These are phyloP conservation scores for Babesia ovis DNA, from an alignment of 169 alveolate species.

Conservation along the genomic window DNA sequence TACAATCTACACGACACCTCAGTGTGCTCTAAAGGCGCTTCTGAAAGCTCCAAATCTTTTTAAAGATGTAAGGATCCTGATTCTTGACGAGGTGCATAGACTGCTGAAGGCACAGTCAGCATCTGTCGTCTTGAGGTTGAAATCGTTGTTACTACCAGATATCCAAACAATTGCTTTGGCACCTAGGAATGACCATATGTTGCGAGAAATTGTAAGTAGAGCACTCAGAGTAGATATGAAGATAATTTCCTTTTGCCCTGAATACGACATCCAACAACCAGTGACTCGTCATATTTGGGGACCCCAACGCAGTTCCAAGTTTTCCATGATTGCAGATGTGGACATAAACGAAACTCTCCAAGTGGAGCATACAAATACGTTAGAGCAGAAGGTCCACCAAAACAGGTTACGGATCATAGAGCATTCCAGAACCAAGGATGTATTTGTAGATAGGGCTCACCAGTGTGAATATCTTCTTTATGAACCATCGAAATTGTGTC, in stretches of 20 bases:
- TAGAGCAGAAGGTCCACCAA: constrained; percentile 38
- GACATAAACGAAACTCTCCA: background rate
- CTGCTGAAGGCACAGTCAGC: constrained; percentile 42
- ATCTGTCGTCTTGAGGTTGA: constrained; percentile 22
- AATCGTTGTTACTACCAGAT: constrained; percentile 32
- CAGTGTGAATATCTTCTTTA: constrained; percentile 42
- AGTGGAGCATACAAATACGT: background rate
- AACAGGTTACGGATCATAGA: constrained; percentile 6
- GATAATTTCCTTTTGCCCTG: constrained; percentile 55
- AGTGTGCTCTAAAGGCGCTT: constrained; percentile 43
- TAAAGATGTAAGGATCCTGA: constrained; percentile 23
- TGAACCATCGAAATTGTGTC: constrained; percentile 31
- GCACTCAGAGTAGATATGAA: constrained; percentile 54
- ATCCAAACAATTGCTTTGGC: constrained; percentile 49
- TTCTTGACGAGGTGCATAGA: constrained; percentile 58
- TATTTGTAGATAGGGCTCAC: constrained; percentile 4
- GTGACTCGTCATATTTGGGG: constrained; percentile 61
- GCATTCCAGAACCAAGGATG: constrained; percentile 17
- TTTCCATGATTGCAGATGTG: background rate
- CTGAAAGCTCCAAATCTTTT: constrained; percentile 17
- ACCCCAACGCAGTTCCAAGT: constrained; percentile 45
- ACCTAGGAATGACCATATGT: constrained; percentile 31
- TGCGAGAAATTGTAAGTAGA: constrained; percentile 44
- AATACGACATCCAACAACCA: constrained; percentile 4
- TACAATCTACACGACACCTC: constrained; percentile 54